Evolutionary conservation across 768 basidiomycete species (phyloP), one percentile per base, ranked within the genome.

Genomic region (Phanerochaete sordida): DNA sequence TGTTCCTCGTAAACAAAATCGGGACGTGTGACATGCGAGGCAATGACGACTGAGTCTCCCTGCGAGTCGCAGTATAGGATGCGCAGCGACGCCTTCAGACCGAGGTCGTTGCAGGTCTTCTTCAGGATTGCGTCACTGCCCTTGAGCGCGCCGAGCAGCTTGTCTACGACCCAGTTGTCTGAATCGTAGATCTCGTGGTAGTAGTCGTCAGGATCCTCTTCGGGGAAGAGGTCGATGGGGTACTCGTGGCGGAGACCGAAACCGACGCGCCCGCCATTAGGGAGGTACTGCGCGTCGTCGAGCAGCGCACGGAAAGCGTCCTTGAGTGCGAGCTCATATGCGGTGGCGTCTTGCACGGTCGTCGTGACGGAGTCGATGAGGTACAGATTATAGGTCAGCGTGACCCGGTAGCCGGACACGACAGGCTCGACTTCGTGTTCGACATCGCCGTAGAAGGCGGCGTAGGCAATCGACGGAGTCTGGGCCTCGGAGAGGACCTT

Each of bases 351-450:
- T 24, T 1, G 19, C 19, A 52, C 23, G 28, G 35, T 19, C 21
- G 6, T 26, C 26, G 21, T 26, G 23, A 33, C 16, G 16, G 55
- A 2, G 28, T 57, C 11, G 52, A 16, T 24, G 31, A 50, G 44
- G 45, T 72, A 69, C 26, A 79, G 72, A 49, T 78, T 77, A 67
- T 74, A 78, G 0, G 79, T 75, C 47, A 81, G 53, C 4, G 76
- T 80, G 35, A 81, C 70, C 1, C 81, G 73, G 35, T 73, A 65
- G 0, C 80, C 79, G 0, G 72, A 68, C 1, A 31, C 67, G 54
- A 81, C 76, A 0, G 68, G 70, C 11, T 69, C 47, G 47, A 81
- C 76, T 53, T 81, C 78, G 61, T 79, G 77, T 39, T 77, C 73
- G 56, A 79, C 68, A 50, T 79, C 77, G n/a, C 72, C 69, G 64